Conservation (phyloP, 768 basidiomycete genomes). For the Amanita thiersii region DNA sequence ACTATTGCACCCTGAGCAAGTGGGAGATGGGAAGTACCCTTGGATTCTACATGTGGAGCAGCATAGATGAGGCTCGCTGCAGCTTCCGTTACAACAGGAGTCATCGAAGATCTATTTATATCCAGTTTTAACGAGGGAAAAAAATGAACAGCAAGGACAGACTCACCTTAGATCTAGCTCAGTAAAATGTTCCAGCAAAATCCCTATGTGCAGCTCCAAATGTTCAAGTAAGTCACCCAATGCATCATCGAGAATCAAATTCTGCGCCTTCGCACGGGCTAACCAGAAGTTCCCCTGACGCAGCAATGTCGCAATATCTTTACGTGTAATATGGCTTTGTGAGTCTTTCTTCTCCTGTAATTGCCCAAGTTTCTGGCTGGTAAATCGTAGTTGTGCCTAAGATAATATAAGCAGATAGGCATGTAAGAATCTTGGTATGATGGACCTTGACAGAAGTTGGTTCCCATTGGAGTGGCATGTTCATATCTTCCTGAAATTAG, state of each 20-base stretch:
- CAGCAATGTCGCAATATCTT: slow-evolving; percentile 61
- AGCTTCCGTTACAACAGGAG: slow-evolving; percentile 54
- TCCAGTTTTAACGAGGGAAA: slow-evolving; percentile 3
- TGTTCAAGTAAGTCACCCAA: slow-evolving; percentile 55
- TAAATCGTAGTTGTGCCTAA: slow-evolving; percentile 55
- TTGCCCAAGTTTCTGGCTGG: slow-evolving; percentile 60
- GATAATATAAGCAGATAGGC: slow-evolving; percentile 9
- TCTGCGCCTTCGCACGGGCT: slow-evolving; percentile 69
- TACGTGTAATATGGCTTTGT: slow-evolving; percentile 49
- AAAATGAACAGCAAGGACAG: slow-evolving; percentile 1
- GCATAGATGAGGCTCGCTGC: slow-evolving; percentile 61
- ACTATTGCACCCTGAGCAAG: not conserved
- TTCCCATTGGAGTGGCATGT: slow-evolving; percentile 23
- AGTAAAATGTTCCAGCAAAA: slow-evolving; percentile 46
- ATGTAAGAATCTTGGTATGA: slow-evolving; percentile 4
- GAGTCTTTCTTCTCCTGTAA: slow-evolving; percentile 65
- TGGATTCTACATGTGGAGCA: slow-evolving; percentile 44
- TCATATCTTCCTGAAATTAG: not conserved
- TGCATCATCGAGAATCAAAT: slow-evolving; percentile 53
- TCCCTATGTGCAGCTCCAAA: slow-evolving; percentile 60
- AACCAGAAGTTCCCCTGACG: slow-evolving; percentile 51
- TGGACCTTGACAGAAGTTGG: slow-evolving; percentile 28
- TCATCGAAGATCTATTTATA: slow-evolving; percentile 28
- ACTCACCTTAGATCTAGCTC: slow-evolving; percentile 48
- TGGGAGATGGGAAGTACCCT: slow-evolving; percentile 32